Percentiles rank a stretch among this genome's conserved stretches.
These are phyloP conservation scores for Cyberlindnera euphorbiiphila DNA, from an alignment of 805 yeast genomes.

Conservation along the genomic window DNA sequence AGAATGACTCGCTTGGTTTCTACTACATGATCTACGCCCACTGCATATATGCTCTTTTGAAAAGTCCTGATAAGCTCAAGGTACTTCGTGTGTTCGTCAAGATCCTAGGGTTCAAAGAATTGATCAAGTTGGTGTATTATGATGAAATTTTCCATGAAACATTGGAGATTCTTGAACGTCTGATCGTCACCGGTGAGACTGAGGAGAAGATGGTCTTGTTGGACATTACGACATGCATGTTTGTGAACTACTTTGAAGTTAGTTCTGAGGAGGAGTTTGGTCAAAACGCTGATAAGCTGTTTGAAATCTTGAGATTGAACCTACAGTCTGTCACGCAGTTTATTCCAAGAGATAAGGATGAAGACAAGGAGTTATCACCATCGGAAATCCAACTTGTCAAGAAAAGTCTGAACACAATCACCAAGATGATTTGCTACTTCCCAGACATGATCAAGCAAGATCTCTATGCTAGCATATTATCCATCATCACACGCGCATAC, in stretches of 20 bases:
- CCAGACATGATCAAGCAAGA: constrained; percentile 70
- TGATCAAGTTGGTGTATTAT: constrained; percentile 57
- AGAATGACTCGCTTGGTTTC: constrained; percentile 58
- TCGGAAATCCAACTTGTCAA: constrained; percentile 41
- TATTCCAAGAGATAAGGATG: constrained; percentile 51
- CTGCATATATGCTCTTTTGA: constrained; percentile 71
- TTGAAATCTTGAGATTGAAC: constrained; percentile 72
- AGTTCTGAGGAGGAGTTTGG: constrained; percentile 40
- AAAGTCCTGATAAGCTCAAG: constrained; percentile 28
- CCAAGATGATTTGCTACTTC: constrained; percentile 59
- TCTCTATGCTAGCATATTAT: constrained; percentile 64
- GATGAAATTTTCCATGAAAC: constrained; percentile 71
- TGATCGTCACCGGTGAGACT: constrained; percentile 49
- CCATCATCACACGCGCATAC: constrained; percentile 39
- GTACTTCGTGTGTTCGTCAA: constrained; percentile 50
- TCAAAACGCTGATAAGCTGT: constrained; percentile 68
- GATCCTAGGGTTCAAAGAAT: constrained; percentile 51
- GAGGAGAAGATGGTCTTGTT: constrained; percentile 46
- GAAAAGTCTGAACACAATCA: constrained; percentile 47
- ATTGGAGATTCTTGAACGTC: constrained; percentile 70
- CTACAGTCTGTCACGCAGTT: constrained; percentile 57
- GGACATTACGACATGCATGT: constrained; percentile 56
- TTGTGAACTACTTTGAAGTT: constrained; percentile 39
- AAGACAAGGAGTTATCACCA: constrained; percentile 16
- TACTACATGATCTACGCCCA: constrained; percentile 80